A percentile compares a stretch with the other conserved stretches of the same genome.
phyloP scores from a whole-genome alignment of 257 asterid species.

The Osmanthus fragrans region DNA sequence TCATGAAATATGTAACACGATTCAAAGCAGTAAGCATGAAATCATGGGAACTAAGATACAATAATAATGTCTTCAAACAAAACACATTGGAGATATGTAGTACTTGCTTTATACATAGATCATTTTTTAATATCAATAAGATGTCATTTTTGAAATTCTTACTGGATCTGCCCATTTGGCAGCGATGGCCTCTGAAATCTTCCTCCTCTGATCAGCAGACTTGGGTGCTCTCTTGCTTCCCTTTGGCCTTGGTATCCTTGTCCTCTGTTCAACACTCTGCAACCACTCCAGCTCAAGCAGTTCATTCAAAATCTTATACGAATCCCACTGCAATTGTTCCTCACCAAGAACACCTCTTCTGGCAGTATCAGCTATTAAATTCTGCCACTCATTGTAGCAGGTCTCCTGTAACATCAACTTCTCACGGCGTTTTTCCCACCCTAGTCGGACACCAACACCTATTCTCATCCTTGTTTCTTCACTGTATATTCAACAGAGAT shows the following conservation, averaged over 20 bases:
- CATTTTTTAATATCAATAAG: neutral
- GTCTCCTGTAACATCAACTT: conserved; percentile 71
- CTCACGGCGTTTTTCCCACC: conserved; percentile 91
- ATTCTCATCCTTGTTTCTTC: conserved; percentile 81
- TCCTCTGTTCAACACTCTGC: conserved; percentile 67
- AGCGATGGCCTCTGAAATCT: conserved; percentile 79
- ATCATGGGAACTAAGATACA: neutral
- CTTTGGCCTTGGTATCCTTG: conserved; percentile 41
- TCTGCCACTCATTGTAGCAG: conserved; percentile 79
- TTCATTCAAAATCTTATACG: conserved; percentile 51
- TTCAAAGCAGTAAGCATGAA: neutral
- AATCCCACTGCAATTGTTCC: conserved; percentile 83
- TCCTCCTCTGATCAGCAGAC: conserved; percentile 84
- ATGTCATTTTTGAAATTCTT: conserved; percentile 26
- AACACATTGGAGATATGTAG: neutral
- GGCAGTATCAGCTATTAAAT: conserved; percentile 71
- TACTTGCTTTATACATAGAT: neutral
- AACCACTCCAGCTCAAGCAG: conserved; percentile 71
- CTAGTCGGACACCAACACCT: conserved; percentile 76
- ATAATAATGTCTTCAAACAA: neutral
- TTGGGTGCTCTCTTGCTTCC: conserved; percentile 93
- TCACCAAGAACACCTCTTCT: conserved; percentile 66
- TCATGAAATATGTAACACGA: neutral
- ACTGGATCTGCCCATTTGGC: conserved; percentile 99
- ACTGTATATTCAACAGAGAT: conserved; percentile 38